Base-by-base conservation (phyloP, 208 protist species). In the Trypanosoma theileri region DNA sequence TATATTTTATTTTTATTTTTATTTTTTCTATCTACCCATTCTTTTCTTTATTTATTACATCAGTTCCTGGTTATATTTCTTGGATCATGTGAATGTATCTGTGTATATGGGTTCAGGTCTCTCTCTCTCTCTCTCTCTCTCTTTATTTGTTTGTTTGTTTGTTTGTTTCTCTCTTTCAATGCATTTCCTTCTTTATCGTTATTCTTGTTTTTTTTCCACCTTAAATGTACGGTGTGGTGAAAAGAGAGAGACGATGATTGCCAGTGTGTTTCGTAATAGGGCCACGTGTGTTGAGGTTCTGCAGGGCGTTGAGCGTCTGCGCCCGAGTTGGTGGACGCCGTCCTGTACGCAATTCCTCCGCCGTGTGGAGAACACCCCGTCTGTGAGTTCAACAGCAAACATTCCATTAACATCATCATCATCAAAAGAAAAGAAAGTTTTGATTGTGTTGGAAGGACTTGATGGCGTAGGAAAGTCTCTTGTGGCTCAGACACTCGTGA, bases 391-490 rank as follows among this genome's bases (percentile, higher is more conserved):
- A 13, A 22, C 13, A 9, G 13, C 16, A 0, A 45, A 8, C 10
- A 1, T 11, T 44, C 16, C 52, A 14, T 50, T 35, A 17, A 16
- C 28, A 8, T 35, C 28, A 35, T 41, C 28, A 35, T 41, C 28
- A 35, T 6, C 28, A 35, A 35, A 35, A 35, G 28, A 35, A 35
- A 35, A 35, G 28, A 71, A 82, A 57, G 65, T 77, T 0, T 46
- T 93, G 4, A 56, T 93, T 14, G 26, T 90, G 4, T 58, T 93
- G 28, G 84, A 93, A 59, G 87, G 87, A 13, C 58, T 93, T 41
- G 87, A 93, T 54, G 87, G 87, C 46, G 82, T 81, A 0, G 87
- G 87, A n/a, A 93, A 93, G 80, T 85, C 81, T 0, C 42, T 63
- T 28, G 66, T 84, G 22, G 75, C 87, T 3, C 59, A 56, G 16